Percentiles rank a stretch among this genome's conserved stretches.
These are phyloP conservation scores for Geoglossum glabrum DNA, from an alignment of 495 filamentous ascomycete genomes.

Conservation along the genomic window DNA sequence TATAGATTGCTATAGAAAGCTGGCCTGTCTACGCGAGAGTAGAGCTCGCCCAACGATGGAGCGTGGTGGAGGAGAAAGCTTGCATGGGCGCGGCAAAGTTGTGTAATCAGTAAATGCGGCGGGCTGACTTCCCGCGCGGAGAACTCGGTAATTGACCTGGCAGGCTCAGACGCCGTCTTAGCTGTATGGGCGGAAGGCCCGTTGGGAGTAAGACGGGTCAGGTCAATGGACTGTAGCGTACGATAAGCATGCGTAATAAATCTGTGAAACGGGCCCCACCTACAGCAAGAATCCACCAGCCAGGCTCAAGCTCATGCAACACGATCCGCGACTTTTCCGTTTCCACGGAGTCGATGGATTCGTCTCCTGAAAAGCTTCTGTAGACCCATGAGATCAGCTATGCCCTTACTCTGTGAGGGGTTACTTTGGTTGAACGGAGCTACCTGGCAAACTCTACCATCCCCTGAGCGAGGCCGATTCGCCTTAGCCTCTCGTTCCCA, in stretches of 20 bases:
- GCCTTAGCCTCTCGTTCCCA: conserved; percentile 64
- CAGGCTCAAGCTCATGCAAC: conserved; percentile 61
- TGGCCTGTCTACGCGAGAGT: conserved; percentile 34
- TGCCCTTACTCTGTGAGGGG: conserved; percentile 1
- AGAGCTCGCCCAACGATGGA: conserved; percentile 42
- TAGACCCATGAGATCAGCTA: neutral
- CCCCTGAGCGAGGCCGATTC: conserved; percentile 93
- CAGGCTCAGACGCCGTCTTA: conserved; percentile 24
- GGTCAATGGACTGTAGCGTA: conserved; percentile 40
- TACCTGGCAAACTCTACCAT: conserved; percentile 84
- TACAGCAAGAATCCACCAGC: conserved; percentile 93
- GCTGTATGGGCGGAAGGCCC: conserved; percentile 9
- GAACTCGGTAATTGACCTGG: conserved; percentile 44
- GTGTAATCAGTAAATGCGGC: conserved; percentile 50
- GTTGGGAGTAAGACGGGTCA: conserved; percentile 36
- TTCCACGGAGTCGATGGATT: conserved; percentile 65
- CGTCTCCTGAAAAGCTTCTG: conserved; percentile 59
- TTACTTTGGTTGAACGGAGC: neutral
- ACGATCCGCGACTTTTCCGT: conserved; percentile 75
- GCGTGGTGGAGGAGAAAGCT: conserved; percentile 81
- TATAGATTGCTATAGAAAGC: conserved; percentile 44
- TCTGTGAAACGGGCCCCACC: conserved; percentile 7
- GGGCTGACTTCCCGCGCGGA: conserved; percentile 58
- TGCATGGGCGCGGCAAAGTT: conserved; percentile 43
- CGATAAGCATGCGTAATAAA: conserved; percentile 1